These are phyloP conservation scores for Chlamydomonas reinhardtii DNA, from an alignment of 163 green algal species.

Conservation along the genomic window DNA sequence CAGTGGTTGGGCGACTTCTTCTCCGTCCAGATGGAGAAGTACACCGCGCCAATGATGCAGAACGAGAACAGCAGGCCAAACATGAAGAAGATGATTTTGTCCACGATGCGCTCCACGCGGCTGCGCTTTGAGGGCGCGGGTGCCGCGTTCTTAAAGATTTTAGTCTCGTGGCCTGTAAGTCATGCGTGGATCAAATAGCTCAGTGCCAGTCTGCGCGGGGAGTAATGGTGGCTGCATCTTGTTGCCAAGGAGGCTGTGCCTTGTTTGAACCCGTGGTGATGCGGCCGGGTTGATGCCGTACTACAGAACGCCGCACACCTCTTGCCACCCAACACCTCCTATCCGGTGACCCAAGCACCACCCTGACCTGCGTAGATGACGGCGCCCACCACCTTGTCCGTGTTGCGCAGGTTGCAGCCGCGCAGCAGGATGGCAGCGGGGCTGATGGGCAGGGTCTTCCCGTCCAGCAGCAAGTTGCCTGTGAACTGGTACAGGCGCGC, in stretches of 20 bases:
- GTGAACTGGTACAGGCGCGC: slow-evolving; percentile 92
- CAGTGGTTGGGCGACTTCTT: slow-evolving; percentile 66
- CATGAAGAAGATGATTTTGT: slow-evolving; percentile 91
- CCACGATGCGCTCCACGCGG: slow-evolving; percentile 84
- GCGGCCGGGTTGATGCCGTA: no score
- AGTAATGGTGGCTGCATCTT: no score
- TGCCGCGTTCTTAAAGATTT: slow-evolving; percentile 93
- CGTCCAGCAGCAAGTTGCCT: slow-evolving; percentile 80
- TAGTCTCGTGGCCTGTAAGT: slow-evolving; percentile 87
- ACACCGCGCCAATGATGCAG: slow-evolving; percentile 77
- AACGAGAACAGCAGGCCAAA: slow-evolving; percentile 86
- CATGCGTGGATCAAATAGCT: no score
- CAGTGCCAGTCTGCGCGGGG: neutral
- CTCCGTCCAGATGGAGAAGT: slow-evolving; percentile 75
- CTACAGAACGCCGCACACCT: no score
- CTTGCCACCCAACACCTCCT: no score
- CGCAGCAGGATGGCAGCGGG: slow-evolving; percentile 72
- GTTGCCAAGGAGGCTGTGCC: no score
- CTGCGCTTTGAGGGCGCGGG: slow-evolving; percentile 87
- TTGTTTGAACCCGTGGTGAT: no score
- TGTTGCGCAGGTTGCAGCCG: slow-evolving; percentile 91
- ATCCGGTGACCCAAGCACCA: no score
- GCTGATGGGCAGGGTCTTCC: slow-evolving; percentile 49
- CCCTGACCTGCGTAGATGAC: slow-evolving; percentile 83
- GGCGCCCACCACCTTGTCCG: slow-evolving; percentile 73